phyloP scores from a whole-genome alignment of 1,284 basidiomycete genomes.

The Fomitopsis schrenkii region DNA sequence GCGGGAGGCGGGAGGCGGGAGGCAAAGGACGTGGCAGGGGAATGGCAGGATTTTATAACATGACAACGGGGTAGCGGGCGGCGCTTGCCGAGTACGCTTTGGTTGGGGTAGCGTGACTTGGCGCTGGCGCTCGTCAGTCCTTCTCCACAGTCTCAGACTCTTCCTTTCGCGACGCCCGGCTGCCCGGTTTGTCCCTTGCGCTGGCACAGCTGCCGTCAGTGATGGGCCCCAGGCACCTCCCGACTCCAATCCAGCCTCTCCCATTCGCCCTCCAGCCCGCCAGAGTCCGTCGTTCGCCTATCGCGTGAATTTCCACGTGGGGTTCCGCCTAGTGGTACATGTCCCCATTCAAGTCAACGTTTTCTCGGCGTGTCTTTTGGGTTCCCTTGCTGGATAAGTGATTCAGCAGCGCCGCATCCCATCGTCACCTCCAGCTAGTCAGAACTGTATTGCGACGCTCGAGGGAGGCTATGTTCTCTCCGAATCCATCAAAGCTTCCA shows the following conservation, averaged over 20 bases:
- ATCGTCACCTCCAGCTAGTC: too few species aligned
- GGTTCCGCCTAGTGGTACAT: too few species aligned
- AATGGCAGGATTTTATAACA: slow-evolving; percentile 15
- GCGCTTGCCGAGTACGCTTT: slow-evolving; percentile 4
- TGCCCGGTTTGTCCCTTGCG: not conserved
- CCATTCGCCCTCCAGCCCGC: not conserved
- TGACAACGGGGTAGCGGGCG: slow-evolving; percentile 10
- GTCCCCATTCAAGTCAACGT: too few species aligned
- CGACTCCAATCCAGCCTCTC: not conserved
- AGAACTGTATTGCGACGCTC: too few species aligned
- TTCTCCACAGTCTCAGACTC: not conserved
- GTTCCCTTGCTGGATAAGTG: too few species aligned
- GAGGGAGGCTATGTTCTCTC: too few species aligned
- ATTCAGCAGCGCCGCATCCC: too few species aligned
- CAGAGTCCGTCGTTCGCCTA: too few species aligned
- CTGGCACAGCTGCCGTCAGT: not conserved
- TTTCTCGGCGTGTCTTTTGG: too few species aligned
- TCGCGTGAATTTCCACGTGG: too few species aligned
- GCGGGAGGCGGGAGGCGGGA: slow-evolving; percentile 7
- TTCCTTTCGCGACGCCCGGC: too few species aligned
- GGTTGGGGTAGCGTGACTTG: slow-evolving; percentile 5
- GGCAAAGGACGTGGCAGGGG: slow-evolving; percentile 10
- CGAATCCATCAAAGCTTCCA: too few species aligned
- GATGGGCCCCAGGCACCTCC: not conserved
- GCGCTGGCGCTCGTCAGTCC: not conserved